Evolutionary conservation across 176 grass and related monocot species (phyloP), one percentile per base, ranked within the genome.

Genomic region (Ensete glaucum): DNA sequence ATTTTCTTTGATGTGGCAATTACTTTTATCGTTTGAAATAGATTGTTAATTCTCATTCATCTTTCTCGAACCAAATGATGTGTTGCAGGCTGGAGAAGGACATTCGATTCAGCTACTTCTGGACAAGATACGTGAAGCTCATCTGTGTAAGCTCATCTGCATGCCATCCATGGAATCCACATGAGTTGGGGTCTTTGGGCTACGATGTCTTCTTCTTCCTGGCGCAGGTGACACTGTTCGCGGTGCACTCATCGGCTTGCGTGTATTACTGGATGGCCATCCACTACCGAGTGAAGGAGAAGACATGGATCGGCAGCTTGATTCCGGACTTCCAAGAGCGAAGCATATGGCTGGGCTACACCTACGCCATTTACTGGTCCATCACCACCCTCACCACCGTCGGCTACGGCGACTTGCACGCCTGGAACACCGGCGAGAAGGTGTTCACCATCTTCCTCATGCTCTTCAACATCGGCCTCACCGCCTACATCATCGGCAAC

Each of bases 381-480:
- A 85, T 85, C 64, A 83, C 85, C 69, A 91, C 89, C 20, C 78
- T 91, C 71, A 77, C 83, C 77, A 88, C 85, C 0, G 83, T 88
- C 12, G 89, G 89, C 19, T 91, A 91, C 80, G 89, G 89, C 49
- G 89, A 91, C 74, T 65, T 91, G 58, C 89, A 91, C 74, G 80
- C 85, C 43, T 51, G 53, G 48, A 91, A 91, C 66, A 71, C 81
- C 9, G 78, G 71, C 20, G 89, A 91, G 81, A 83, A 76, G 85
- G 25, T 83, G 9, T 88, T 88, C 80, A 81, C 67, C 69, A 76
- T 83, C 71, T 63, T n/a, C 75, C 87, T 73, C 85, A 85, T 91
- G 85, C 67, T 91, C 69, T 91, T 81, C 83, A 91, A 91, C 85
- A 83, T 91, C 17, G 81, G 83, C 65, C 78, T 88, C 83, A 81